Evolutionary conservation across 2,329 filamentous ascomycete species (phyloP).

Genomic region (Penicillium sumatraense): DNA sequence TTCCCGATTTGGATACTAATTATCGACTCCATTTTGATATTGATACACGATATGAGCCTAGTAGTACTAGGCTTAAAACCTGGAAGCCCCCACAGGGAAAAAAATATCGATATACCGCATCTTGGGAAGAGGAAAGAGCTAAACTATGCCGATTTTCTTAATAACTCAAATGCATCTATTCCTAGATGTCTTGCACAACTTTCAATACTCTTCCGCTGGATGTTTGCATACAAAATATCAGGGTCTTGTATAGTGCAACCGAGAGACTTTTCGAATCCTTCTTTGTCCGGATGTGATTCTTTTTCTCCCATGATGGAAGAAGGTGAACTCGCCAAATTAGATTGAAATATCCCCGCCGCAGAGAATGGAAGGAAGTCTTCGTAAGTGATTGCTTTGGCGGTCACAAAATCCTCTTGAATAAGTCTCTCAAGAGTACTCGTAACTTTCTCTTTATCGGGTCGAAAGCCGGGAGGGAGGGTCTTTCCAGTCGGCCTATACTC

Average conservation of each 20-base stretch:
- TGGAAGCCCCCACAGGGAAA: too few species aligned
- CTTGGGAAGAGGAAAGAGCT: too few species aligned
- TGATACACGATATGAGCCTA: too few species aligned
- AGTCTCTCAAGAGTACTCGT: too few species aligned
- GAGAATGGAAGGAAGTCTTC: slow-evolving; percentile 59
- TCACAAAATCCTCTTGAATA: slow-evolving; percentile 36
- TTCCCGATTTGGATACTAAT: too few species aligned
- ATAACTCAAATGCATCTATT: neutral
- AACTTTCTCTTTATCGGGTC: too few species aligned
- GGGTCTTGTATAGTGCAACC: neutral
- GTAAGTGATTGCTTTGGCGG: slow-evolving; percentile 52
- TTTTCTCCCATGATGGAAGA: neutral
- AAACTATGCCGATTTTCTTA: too few species aligned
- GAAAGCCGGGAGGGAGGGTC: neutral
- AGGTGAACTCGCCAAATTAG: slow-evolving; percentile 36
- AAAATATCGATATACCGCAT: too few species aligned
- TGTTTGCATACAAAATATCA: neutral
- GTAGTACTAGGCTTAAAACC: too few species aligned
- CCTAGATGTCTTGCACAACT: neutral
- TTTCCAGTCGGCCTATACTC: neutral
- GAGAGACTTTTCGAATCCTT: neutral
- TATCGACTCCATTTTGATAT: too few species aligned
- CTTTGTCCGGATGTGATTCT: neutral
- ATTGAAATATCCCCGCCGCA: slow-evolving; percentile 56
- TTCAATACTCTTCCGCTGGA: neutral